These are phyloP conservation scores for Salix koriyanagi DNA, from an alignment of 345 rosid genomes.

Conservation along the genomic window DNA sequence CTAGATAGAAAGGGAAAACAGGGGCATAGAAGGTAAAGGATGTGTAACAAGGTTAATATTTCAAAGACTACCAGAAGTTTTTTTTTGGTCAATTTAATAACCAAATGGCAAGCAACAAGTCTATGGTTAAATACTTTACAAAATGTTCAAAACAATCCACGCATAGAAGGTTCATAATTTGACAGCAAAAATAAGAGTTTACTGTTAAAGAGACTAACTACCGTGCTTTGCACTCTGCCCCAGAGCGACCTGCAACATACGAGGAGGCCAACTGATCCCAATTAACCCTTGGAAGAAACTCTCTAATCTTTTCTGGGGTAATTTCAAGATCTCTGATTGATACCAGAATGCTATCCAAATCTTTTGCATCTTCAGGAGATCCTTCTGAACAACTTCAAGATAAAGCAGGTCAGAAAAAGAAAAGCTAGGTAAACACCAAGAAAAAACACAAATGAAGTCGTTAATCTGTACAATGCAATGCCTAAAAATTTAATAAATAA, in stretches of 20 bases:
- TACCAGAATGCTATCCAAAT: conserved; percentile 45
- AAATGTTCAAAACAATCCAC: not conserved
- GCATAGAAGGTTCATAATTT: not conserved
- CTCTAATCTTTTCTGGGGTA: conserved; percentile 60
- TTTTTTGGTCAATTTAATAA: too few species aligned
- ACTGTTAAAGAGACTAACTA: conserved; percentile 30
- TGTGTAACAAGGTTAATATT: too few species aligned
- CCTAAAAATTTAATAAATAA: not conserved
- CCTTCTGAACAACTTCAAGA: conserved; percentile 50
- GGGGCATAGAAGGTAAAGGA: too few species aligned
- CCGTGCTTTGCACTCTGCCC: conserved; percentile 89
- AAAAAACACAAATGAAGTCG: not conserved
- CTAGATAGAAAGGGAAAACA: too few species aligned
- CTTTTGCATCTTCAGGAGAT: conserved; percentile 27
- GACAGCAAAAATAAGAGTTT: not conserved
- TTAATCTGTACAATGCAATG: not conserved
- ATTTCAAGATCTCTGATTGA: conserved; percentile 66
- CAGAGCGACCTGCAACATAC: conserved; percentile 54
- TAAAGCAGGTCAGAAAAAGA: conserved; percentile 19
- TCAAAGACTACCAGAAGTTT: too few species aligned
- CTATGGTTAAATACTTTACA: not conserved
- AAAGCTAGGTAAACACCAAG: conserved; percentile 8
- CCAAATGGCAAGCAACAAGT: not conserved
- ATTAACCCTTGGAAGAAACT: conserved; percentile 72
- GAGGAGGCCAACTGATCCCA: conserved; percentile 78